These are phyloP conservation scores for Laburnicola sp. DNA, from an alignment of 2,329 filamentous ascomycete genomes.

Conservation along the genomic window DNA sequence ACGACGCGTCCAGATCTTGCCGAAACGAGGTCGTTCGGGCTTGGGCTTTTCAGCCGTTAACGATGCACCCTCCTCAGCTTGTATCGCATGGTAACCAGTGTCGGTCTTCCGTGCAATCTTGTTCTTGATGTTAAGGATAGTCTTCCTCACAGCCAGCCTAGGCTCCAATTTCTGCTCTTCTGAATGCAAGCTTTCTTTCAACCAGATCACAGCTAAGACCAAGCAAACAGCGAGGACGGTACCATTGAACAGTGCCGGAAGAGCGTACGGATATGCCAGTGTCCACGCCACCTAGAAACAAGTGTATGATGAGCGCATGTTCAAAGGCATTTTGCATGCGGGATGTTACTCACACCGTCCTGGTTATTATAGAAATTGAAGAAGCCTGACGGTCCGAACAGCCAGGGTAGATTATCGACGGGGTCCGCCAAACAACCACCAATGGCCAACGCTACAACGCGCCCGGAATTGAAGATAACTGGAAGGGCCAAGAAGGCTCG, in stretches of 20 bases:
- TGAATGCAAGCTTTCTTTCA: conserved; percentile 59
- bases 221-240: conserved; percentile 60
- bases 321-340: too few relatives aligned
- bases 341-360: conserved; percentile 55
- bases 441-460: conserved; percentile 45
- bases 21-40: conserved; percentile 38
- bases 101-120: conserved; percentile 20
- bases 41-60: conserved; percentile 12
- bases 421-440: conserved; percentile 71
- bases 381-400: conserved; percentile 68
- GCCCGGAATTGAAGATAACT: conserved; percentile 66
- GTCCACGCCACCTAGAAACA: conserved; percentile 54
- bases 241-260: conserved; percentile 68
- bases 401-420: conserved; percentile 58
- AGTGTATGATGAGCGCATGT: not conserved
- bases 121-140: conserved; percentile 34
- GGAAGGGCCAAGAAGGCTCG: conserved; percentile 61
- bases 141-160: conserved; percentile 40
- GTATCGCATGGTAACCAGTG: conserved; percentile 16
- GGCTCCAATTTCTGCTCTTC: conserved; percentile 40
- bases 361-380: conserved; percentile 57
- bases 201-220: conserved; percentile 60
- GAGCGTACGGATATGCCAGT: conserved; percentile 65
- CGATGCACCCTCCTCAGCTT: conserved; percentile 18
- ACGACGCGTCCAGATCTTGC: conserved; percentile 48